Base-by-base conservation (phyloP, 306 rosid species). In the Quercus parvula region DNA sequence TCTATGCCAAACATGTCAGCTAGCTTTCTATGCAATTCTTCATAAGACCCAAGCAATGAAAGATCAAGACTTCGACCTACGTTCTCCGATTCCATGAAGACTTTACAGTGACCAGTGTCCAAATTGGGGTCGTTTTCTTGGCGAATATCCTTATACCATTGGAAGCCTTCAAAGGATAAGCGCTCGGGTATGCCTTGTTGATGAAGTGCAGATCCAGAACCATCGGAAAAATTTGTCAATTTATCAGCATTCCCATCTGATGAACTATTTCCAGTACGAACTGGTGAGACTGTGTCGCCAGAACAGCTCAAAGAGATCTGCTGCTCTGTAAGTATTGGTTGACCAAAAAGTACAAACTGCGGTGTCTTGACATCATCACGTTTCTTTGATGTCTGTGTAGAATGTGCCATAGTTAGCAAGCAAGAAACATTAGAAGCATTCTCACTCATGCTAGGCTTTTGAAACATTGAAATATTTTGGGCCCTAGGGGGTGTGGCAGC, bases 11-110 rank as follows among this genome's bases (percentile, higher is more conserved):
- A 95, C 98, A 95, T 89, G 63, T 91, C 89, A 5, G 92, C 85
- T 4, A 94, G 81, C 78, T 90, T 90, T 77, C 85, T 79, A 75
- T 81, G 35, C 79, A 93, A 70, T 78, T 93, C 92, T 8, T 89
- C 91, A 1, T 90, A 93, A 22, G 97, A 95, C 5, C 81, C 82
- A 22, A 91, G 90, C 76, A 77, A 80, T 0, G 94, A 88, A 56
- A 93, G 91, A 87, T 95, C 92, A 38, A 90, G 79, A 51, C 92
- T 88, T 71, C 93, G 91, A 35, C 99, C 97, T 10, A 93, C 87
- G 11, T 90, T 90, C 77, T 91, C 92, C 0, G 92, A 90, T 63
- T 91, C 96, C 90, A 90, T 86, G 56, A 91, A 87, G 71, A 91
- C 88, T 81, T 93, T 89, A 81, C 97, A 92, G 81, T 91, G 97